Evolutionary conservation across 2,329 filamentous ascomycete species (phyloP), one percentile per base, ranked within the genome.

Genomic region (Aureobasidium lini): DNA sequence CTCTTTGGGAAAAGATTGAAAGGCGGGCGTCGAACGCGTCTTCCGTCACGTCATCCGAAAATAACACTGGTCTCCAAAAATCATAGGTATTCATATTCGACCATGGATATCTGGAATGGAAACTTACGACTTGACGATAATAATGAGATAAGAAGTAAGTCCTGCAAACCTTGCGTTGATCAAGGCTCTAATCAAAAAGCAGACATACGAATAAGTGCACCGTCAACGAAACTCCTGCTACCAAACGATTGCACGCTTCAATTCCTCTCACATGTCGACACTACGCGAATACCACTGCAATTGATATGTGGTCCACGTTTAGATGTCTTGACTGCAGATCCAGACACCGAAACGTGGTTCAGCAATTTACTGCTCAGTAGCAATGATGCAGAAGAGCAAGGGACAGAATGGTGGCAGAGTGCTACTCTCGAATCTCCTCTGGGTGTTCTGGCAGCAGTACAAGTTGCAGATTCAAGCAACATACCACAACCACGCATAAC

Each of bases 231-330:
- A 13, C 28, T 9, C 16, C 13, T 6, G n/a, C 10, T 40, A 18
- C 34, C 40, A 4, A 34, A 18, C 32, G 28, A 56, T 9, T 39
- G 59, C 43, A 43, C 42, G 15, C 16, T 68, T 13, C 65, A 61
- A n/a, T 77, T 74, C 61, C 68, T 76, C 5, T 68, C 72, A 6
- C 65, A 71, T 29, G 76, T 78, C 37, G 70, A 76, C 15, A 70
- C 70, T 5, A 63, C 69, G 1, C 69, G 65, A 4, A 70, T 78
- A 29, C 76, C 76, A 0, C 59, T 78, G 6, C 72, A 73, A 37
- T 67, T 77, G 3, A 66, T 72, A 31, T 65, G 68, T 28, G 73
- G 75, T 1, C 69, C 72, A 2, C 71, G 68, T 36, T 62, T 72
- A 7, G 67, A 73, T 56, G 74, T 77, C 1, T 73, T 67, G 64